Conservation (phyloP, 192 early-diverging fungal genomes). For the Geosiphon pyriformis region DNA sequence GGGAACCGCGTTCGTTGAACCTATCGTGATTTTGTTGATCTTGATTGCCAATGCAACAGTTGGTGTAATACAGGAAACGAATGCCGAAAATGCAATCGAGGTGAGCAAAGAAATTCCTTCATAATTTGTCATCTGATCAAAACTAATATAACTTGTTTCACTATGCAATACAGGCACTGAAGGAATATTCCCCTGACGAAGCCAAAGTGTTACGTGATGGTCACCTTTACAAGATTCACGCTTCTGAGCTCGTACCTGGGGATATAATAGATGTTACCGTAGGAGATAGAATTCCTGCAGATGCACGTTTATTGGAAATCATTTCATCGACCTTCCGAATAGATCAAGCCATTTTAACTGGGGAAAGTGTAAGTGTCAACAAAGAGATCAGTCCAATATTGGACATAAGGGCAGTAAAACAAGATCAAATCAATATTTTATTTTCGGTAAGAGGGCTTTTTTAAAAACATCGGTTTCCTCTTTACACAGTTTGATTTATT, state of each 20-base stretch:
- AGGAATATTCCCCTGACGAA: conserved; percentile 95
- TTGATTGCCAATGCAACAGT: conserved; percentile 97
- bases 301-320: conserved; percentile 79
- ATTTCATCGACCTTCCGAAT: conserved; percentile 81
- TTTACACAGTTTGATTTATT: conserved; percentile 57
- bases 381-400: conserved; percentile 63
- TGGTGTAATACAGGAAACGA: conserved; percentile 94
- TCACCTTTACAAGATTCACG: conserved; percentile 54
- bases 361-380: conserved; percentile 88
- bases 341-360: conserved; percentile 94
- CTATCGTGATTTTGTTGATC: conserved; percentile 95
- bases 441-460: conserved; percentile 62
- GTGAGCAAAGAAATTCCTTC: conserved; percentile 29
- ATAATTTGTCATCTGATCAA: too few relatives aligned
- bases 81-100: conserved; percentile 96
- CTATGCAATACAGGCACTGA: conserved; percentile 60
- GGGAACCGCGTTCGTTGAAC: conserved; percentile 95
- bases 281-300: conserved; percentile 96
- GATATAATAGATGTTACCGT: conserved; percentile 89
- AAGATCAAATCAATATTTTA: conserved; percentile 95
- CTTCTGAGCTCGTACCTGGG: conserved; percentile 88
- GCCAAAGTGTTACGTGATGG: conserved; percentile 85
- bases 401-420: conserved; percentile 78
- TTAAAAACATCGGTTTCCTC: conserved; percentile 58
- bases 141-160: conserved; percentile 1